A percentile compares a stretch with the other conserved stretches of the same genome.
Conservation (phyloP, 1,284 basidiomycete species). For the Apiotrichum domesticum region DNA sequence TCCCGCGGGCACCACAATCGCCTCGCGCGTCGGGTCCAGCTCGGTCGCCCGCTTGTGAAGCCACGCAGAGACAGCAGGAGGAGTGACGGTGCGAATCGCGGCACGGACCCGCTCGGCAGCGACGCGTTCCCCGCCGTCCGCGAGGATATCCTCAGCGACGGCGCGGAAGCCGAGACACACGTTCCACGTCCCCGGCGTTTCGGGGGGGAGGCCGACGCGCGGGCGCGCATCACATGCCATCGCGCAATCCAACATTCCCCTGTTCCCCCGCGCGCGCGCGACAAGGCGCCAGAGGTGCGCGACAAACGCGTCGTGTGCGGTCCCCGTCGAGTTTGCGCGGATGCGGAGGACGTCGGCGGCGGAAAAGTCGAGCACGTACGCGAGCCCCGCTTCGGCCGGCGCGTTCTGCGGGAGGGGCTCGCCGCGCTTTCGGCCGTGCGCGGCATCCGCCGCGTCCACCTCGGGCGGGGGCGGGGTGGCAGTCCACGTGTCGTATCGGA, state of each 20-base stretch:
- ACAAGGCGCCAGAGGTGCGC: slow-evolving; percentile 49
- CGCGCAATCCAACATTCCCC: slow-evolving; percentile 30
- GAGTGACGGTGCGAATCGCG: slow-evolving; percentile 31
- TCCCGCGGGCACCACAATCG: slow-evolving; percentile 49
- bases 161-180: slow-evolving; percentile 46
- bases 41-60: slow-evolving; percentile 48
- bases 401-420: slow-evolving; percentile 45
- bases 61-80: slow-evolving; percentile 31
- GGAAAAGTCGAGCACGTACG: slow-evolving; percentile 46
- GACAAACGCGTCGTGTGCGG: slow-evolving; percentile 50
- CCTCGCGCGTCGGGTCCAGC: slow-evolving; percentile 37
- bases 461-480: not conserved
- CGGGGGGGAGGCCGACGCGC: slow-evolving; percentile 35
- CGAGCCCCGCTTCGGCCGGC: slow-evolving; percentile 34
- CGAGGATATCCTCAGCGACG: slow-evolving; percentile 33
- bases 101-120: slow-evolving; percentile 32
- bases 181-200: slow-evolving; percentile 10
- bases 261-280: slow-evolving; percentile 41
- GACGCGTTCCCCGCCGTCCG: slow-evolving; percentile 10
- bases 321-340: slow-evolving; percentile 16
- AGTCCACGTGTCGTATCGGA: slow-evolving; percentile 16
- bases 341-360: slow-evolving; percentile 44
- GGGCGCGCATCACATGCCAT: slow-evolving; percentile 44
- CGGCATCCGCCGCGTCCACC: slow-evolving; percentile 13
- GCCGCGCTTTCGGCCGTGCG: slow-evolving; percentile 23